A percentile compares a stretch with the other conserved stretches of the same genome.
phyloP scores from a whole-genome alignment of 768 basidiomycete genomes.

The Clavaria fumosa region DNA sequence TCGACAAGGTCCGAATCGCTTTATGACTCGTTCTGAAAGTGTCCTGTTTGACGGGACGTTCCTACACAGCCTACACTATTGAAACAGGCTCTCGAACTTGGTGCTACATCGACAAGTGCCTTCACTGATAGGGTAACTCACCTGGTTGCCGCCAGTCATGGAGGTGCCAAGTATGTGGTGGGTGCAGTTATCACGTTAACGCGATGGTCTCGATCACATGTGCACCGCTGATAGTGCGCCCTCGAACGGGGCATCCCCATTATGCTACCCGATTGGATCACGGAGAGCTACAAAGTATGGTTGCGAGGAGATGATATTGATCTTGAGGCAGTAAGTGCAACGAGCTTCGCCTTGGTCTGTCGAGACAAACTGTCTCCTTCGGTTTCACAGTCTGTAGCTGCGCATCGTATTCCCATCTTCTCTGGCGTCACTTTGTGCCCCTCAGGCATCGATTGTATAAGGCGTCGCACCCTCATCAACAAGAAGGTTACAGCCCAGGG shows the following conservation, averaged over 20 bases:
- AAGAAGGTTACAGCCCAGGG: constrained; percentile 40
- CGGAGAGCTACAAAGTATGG: constrained; percentile 58
- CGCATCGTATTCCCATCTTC: constrained; percentile 61
- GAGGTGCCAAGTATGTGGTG: constrained; percentile 74
- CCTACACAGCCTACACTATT: constrained; percentile 45
- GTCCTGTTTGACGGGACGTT: not conserved
- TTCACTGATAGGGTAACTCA: constrained; percentile 84
- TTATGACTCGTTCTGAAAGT: not conserved
- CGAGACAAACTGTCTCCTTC: too few relatives aligned
- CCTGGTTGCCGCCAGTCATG: constrained; percentile 66
- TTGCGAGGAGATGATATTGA: constrained; percentile 68
- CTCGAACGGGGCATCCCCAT: constrained; percentile 70
- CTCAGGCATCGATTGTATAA: constrained; percentile 57
- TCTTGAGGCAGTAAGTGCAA: constrained; percentile 34
- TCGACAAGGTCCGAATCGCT: constrained; percentile 40
- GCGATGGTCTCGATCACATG: not conserved
- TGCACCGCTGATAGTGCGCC: constrained; percentile 45
- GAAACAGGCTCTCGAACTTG: constrained; percentile 66
- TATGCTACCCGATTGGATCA: constrained; percentile 63
- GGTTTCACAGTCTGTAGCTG: constrained; percentile 32
- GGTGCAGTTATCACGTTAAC: constrained; percentile 8
- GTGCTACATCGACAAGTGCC: constrained; percentile 50
- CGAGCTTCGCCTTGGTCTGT: not conserved
- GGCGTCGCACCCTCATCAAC: constrained; percentile 47
- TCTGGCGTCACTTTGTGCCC: constrained; percentile 51